A percentile compares a stretch with the other conserved stretches of the same genome.
These are phyloP conservation scores for Heracleum sosnowskyi DNA, from an alignment of 129 eudicot genomes.

Conservation along the genomic window DNA sequence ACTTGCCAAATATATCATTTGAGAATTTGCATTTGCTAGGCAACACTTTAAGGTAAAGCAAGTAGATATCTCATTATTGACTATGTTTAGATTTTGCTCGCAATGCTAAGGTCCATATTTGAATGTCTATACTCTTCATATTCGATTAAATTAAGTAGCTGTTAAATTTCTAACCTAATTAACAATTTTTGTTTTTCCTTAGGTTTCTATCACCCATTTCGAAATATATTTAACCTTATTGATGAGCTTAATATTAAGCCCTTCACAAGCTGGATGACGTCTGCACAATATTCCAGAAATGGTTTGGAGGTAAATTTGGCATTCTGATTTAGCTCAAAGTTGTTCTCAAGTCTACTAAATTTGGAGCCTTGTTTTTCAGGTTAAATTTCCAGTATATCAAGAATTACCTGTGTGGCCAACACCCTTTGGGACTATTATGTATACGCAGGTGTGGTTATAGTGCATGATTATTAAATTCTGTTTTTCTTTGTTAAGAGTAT, in stretches of 20 bases:
- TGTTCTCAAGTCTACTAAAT: neutral
- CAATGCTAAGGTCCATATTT: neutral
- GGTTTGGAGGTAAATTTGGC: conserved; percentile 38
- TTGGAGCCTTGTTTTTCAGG: conserved; percentile 26
- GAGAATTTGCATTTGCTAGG: neutral
- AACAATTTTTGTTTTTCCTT: neutral
- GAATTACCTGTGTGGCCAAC: conserved; percentile 31
- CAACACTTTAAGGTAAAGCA: neutral
- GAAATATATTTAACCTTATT: conserved; percentile 38
- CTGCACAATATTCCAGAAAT: conserved; percentile 42
- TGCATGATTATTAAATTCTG: neutral
- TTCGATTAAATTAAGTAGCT: neutral
- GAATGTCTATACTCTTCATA: neutral
- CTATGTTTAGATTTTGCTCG: neutral
- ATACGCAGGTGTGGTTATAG: conserved; percentile 23
- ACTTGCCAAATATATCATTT: neutral
- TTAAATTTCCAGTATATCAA: conserved; percentile 37
- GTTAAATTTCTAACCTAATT: neutral
- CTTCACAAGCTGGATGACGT: conserved; percentile 33
- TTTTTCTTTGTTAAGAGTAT: neutral
- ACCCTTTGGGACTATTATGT: conserved; percentile 36
- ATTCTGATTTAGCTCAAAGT: neutral
- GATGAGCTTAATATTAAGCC: conserved; percentile 39
- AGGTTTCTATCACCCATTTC: conserved; percentile 52
- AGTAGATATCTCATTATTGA: neutral